A percentile compares a stretch with the other conserved stretches of the same genome.
phyloP scores from a whole-genome alignment of 768 basidiomycete species.

The Serendipita sp. region DNA sequence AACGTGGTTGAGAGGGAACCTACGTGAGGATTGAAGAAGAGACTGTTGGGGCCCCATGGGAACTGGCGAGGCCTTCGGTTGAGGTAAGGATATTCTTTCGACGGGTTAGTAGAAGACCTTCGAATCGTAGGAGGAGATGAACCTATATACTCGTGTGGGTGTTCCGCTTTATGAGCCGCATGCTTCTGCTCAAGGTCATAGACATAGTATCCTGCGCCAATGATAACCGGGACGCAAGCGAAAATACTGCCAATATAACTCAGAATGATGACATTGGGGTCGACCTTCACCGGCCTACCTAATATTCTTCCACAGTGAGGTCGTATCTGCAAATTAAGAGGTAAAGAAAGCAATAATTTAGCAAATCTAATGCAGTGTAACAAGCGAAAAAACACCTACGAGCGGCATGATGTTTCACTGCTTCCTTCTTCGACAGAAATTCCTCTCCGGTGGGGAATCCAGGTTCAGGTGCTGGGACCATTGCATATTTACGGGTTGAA shows the following conservation, averaged over 20 bases:
- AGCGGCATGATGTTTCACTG: constrained; percentile 47
- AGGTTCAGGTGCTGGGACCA: background rate
- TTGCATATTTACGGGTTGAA: background rate
- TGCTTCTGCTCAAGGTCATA: background rate
- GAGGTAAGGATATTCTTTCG: constrained; percentile 62
- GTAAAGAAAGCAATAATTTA: constrained; percentile 10
- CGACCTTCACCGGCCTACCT: constrained; percentile 31
- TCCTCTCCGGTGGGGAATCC: constrained; percentile 1
- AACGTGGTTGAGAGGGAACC: constrained; percentile 13
- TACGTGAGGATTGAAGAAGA: constrained; percentile 69
- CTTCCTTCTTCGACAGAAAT: constrained; percentile 38
- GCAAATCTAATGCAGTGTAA: background rate
- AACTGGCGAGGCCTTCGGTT: constrained; percentile 63
- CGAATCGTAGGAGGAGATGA: constrained; percentile 12
- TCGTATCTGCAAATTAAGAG: constrained; percentile 34
- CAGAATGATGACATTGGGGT: background rate
- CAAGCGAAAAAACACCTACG: constrained; percentile 24
- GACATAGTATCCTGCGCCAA: constrained; percentile 18
- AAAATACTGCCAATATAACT: constrained; percentile 35
- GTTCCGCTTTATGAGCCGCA: constrained; percentile 11
- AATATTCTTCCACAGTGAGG: constrained; percentile 75
- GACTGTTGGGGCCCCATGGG: constrained; percentile 72
- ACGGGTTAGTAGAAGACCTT: constrained; percentile 17
- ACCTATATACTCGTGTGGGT: constrained; percentile 27
- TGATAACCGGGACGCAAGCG: constrained; percentile 60